phyloP scores from a whole-genome alignment of 768 basidiomycete species.

The Infundibulicybe gibba region DNA sequence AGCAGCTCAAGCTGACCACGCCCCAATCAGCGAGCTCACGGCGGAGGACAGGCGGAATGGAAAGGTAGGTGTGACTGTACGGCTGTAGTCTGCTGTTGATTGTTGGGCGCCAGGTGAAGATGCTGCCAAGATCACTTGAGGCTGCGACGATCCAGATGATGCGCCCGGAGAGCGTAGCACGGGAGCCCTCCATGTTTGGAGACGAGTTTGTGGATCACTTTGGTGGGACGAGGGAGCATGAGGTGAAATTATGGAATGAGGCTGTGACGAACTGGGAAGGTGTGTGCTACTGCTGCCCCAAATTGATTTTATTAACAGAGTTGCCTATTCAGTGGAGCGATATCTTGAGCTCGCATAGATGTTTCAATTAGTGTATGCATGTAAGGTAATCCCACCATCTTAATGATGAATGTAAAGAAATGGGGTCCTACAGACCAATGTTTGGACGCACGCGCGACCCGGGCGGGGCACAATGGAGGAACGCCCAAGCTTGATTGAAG shows the following conservation, averaged over 20 bases:
- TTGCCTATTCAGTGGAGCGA: conserved; percentile 59
- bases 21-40: conserved; percentile 63
- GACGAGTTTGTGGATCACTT: conserved; percentile 92
- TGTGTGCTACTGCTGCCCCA: conserved; percentile 27
- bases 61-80: conserved; percentile 33
- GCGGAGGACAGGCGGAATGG: conserved; percentile 55
- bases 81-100: conserved; percentile 8
- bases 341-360: conserved; percentile 88
- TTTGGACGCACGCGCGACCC: too few relatives aligned
- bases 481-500: too few relatives aligned
- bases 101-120: conserved; percentile 47
- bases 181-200: conserved; percentile 73
- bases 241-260: conserved; percentile 80
- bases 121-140: conserved; percentile 78
- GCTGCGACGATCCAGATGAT: conserved; percentile 81
- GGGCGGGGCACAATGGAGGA: too few relatives aligned
- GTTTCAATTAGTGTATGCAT: too few relatives aligned
- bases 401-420: too few relatives aligned
- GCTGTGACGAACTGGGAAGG: conserved; percentile 96
- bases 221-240: conserved; percentile 92
- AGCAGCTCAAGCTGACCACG: conserved; percentile 61
- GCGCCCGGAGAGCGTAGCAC: conserved; percentile 71
- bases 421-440: too few relatives aligned
- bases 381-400: too few relatives aligned
- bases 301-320: conserved; percentile 9